These are phyloP conservation scores for Hypomontagnella submonticulosa DNA, from an alignment of 495 filamentous ascomycete species.

Conservation along the genomic window DNA sequence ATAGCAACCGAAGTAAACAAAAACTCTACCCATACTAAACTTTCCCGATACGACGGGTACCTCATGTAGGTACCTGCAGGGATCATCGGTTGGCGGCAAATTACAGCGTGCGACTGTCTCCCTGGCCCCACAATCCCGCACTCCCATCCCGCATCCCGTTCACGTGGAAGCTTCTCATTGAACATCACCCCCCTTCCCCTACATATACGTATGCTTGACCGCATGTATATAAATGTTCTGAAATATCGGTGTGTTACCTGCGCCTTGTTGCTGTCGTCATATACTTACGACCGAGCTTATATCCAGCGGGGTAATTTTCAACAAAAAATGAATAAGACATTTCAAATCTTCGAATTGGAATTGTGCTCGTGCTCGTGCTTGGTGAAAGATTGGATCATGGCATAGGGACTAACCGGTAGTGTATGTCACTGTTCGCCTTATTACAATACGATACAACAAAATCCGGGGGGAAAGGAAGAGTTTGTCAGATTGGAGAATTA, in stretches of 20 bases:
- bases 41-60: too few relatives aligned
- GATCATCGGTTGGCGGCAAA: slow-evolving; percentile 26
- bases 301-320: not conserved
- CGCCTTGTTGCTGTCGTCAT: slow-evolving; percentile 1
- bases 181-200: slow-evolving; percentile 32
- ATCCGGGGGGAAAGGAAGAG: not conserved
- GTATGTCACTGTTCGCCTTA: slow-evolving; percentile 11
- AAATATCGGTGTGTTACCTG: slow-evolving; percentile 32
- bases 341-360: too few relatives aligned
- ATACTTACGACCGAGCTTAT: not conserved
- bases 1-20: too few relatives aligned
- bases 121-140: slow-evolving; percentile 24
- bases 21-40: too few relatives aligned
- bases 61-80: slow-evolving; percentile 13
- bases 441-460: not conserved
- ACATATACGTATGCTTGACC: slow-evolving; percentile 30
- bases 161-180: slow-evolving; percentile 45
- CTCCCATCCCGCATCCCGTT: slow-evolving; percentile 16
- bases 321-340: too few relatives aligned
- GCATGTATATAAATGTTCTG: slow-evolving; percentile 26
- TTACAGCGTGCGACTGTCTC: slow-evolving; percentile 24
- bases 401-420: slow-evolving; percentile 4
- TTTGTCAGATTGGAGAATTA: slow-evolving; percentile 1
- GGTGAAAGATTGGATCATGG: slow-evolving; percentile 21
- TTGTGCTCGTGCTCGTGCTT: too few relatives aligned